These are phyloP conservation scores for Xylariomycetidae sp. DNA, from an alignment of 2,329 filamentous ascomycete genomes.

Conservation along the genomic window DNA sequence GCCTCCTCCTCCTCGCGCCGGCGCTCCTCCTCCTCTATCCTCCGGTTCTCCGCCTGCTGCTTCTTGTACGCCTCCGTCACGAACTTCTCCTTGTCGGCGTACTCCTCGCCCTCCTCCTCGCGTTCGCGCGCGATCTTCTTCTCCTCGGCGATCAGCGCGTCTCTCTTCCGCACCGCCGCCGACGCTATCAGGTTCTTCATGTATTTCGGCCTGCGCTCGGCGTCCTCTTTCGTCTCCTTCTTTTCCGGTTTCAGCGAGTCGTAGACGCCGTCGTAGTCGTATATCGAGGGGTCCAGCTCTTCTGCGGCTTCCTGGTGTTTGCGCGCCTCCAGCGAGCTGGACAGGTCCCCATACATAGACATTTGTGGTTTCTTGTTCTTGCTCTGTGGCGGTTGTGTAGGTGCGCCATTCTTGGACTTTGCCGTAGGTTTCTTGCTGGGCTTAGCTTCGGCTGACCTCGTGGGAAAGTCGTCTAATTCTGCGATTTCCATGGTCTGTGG, in stretches of 20 bases:
- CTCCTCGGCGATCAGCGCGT: conserved; percentile 73
- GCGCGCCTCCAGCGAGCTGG: conserved; percentile 57
- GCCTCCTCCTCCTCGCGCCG: conserved; percentile 59
- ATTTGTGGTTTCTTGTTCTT: conserved; percentile 38
- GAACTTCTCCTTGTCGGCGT: conserved; percentile 78
- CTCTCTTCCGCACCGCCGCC: conserved; percentile 71
- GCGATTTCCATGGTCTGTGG: conserved; percentile 52
- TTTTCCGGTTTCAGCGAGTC: conserved; percentile 68
- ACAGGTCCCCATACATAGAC: conserved; percentile 60
- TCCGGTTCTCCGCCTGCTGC: conserved; percentile 71
- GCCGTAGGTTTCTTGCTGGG: conserved; percentile 25
- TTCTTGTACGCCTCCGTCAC: conserved; percentile 79
- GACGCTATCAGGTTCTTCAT: conserved; percentile 70
- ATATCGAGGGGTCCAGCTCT: conserved; percentile 67
- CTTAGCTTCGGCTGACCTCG: conserved; percentile 15
- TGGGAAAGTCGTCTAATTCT: conserved; percentile 51
- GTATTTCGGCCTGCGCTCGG: conserved; percentile 68
- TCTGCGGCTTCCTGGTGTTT: conserved; percentile 62
- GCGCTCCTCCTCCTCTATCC: conserved; percentile 68
- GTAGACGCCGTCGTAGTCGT: conserved; percentile 82
- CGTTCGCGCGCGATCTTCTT: conserved; percentile 74
- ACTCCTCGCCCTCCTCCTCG: conserved; percentile 76
- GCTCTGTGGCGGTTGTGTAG: conserved; percentile 37
- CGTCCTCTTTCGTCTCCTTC: conserved; percentile 44
- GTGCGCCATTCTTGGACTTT: conserved; percentile 25